These are phyloP conservation scores for Phytophthora melonis DNA, from an alignment of 352 stramenopile genomes.

Conservation along the genomic window DNA sequence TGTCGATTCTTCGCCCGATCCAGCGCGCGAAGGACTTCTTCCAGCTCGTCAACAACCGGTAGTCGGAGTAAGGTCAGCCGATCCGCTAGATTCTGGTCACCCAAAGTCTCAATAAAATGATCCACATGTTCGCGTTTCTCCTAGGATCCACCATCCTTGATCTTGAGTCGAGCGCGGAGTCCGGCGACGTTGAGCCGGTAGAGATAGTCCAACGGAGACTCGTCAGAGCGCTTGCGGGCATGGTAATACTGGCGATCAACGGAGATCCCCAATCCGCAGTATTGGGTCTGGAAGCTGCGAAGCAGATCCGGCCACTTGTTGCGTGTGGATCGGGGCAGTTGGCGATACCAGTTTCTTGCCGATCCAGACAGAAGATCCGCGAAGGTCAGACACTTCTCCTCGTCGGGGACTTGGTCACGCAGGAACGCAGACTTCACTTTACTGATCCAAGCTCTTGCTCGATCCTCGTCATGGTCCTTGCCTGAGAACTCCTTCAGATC, in stretches of 20 bases:
- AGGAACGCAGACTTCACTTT: slow-evolving; percentile 8
- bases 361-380: slow-evolving; percentile 2
- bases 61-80: too few relatives aligned
- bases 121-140: neutral
- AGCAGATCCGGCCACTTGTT: neutral
- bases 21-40: too few relatives aligned
- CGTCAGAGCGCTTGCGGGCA: neutral
- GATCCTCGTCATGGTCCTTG: neutral
- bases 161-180: neutral
- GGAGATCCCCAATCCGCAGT: neutral
- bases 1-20: too few relatives aligned
- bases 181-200: neutral
- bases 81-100: neutral
- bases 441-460: neutral
- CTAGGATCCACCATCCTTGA: neutral
- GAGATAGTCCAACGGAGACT: neutral
- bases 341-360: slow-evolving; percentile 4
- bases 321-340: neutral
- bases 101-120: neutral
- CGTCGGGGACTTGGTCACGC: neutral
- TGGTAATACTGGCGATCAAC: neutral
- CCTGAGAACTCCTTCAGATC: slow-evolving; percentile 15
- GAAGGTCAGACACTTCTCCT: slow-evolving; percentile 5
- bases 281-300: neutral
- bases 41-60: too few relatives aligned